Percentiles rank a stretch among this genome's conserved stretches.
phyloP scores from a whole-genome alignment of 257 asterid genomes.

The Rehmannia glutinosa region DNA sequence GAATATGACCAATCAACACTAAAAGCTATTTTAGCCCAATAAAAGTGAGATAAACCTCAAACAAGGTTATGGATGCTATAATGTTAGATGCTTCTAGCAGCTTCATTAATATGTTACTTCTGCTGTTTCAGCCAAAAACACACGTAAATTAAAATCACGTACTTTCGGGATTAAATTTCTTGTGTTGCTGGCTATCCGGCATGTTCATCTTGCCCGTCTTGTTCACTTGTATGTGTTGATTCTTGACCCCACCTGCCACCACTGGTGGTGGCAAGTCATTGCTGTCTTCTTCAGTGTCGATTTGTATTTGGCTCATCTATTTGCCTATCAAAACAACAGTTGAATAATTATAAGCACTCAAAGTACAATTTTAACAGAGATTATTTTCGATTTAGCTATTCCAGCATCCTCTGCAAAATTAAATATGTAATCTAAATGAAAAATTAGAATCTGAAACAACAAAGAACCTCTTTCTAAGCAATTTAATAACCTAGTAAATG shows the following conservation, averaged over 20 bases:
- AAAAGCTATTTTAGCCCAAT: not conserved
- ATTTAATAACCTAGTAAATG: not conserved
- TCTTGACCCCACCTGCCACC: constrained; percentile 37
- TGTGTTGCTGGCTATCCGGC: constrained; percentile 19
- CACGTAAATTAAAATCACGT: constrained; percentile 3
- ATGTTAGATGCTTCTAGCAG: not conserved
- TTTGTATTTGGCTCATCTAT: constrained; percentile 49
- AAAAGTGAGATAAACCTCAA: not conserved
- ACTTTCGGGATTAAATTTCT: constrained; percentile 45
- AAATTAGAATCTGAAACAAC: not conserved
- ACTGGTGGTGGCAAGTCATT: constrained; percentile 25
- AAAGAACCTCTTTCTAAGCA: not conserved
- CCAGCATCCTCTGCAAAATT: not conserved
- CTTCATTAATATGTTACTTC: not conserved
- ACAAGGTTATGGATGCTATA: not conserved
- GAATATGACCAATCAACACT: not conserved
- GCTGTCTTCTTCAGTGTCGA: constrained; percentile 41
- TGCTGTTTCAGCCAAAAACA: not conserved
- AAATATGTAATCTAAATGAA: not conserved
- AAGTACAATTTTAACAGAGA: not conserved
- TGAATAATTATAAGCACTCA: not conserved
- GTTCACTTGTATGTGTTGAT: constrained; percentile 29
- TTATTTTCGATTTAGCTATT: not conserved
- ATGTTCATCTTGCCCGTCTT: constrained; percentile 32
- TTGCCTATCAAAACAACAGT: constrained; percentile 30